Evolutionary conservation across 352 stramenopile species (phyloP), one percentile per base, ranked within the genome.

Genomic region (Pythium myriotylum): DNA sequence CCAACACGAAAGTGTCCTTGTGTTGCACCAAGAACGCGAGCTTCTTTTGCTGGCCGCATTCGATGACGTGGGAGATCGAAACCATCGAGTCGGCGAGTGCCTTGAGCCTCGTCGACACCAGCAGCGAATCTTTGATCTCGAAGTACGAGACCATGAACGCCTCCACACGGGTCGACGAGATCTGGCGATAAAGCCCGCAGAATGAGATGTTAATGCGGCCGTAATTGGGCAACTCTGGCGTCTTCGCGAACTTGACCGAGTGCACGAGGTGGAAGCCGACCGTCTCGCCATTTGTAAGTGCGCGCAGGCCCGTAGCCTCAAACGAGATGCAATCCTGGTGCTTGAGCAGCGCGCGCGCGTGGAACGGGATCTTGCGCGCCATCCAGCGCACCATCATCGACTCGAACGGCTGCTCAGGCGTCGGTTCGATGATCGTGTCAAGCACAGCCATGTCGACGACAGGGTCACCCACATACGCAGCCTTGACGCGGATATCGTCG

Each of bases 181-280:
- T 13, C 48, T 86, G 68, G 4, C 74, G 69, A 33, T 77, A 86
- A 8, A 89, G 51, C 5, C 65, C 72, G 47, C 76, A 88, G 7
- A 72, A 69, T 24, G 78, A 88, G 54, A 89, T 76, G 48, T 85
- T 81, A 2, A 70, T 67, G 8, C 80, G 76, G 10, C 70, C 46
- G 24, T 76, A 73, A 12, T 63, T 70, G 1, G 43, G 52, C n/a
- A 84, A 59, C 19, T 50, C 19, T 20, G 69, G 74, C 4, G 77
- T 82, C 57, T 82, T 68, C 29, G 66, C 52, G 46, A 88, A 88
- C 27, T 81, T 64, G 13, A 91, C 65, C 26, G 79, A 87, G 56
- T 91, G 81, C n/a, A 79, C 55, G 10, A 91, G 46, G 19, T 87
- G 73, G 64, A 71, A 91, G 2, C 81, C 81, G 53, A 91, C 49